These are phyloP conservation scores for Bretziella fagacearum DNA, from an alignment of 2,329 filamentous ascomycete genomes.

Conservation along the genomic window DNA sequence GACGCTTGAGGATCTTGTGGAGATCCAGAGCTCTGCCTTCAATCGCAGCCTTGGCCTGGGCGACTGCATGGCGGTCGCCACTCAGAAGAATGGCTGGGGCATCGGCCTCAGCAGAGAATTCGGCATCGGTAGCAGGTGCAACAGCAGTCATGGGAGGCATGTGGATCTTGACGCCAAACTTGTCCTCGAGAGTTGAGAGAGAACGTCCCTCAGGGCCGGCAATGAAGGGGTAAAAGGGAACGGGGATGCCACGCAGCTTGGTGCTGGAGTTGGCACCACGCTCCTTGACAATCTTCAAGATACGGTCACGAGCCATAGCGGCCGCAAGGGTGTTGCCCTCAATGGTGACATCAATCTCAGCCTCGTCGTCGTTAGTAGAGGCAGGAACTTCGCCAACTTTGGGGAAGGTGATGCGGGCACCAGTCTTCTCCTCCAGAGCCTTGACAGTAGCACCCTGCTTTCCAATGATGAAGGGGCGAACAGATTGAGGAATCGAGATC, in stretches of 20 bases:
- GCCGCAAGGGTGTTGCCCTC: constrained; percentile 85
- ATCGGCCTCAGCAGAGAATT: constrained; percentile 52
- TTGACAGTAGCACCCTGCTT: constrained; percentile 82
- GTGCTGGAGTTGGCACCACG: constrained; percentile 66
- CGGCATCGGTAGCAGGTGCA: constrained; percentile 50
- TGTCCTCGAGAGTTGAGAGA: constrained; percentile 54
- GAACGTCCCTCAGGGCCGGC: constrained; percentile 58
- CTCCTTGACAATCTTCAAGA: constrained; percentile 76
- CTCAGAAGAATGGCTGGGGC: constrained; percentile 65
- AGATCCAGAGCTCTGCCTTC: constrained; percentile 65
- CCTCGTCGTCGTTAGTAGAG: constrained; percentile 54
- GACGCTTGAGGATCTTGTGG: constrained; percentile 54
- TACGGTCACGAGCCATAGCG: constrained; percentile 65
- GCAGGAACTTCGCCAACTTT: constrained; percentile 50
- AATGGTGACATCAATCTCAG: constrained; percentile 67
- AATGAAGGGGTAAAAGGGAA: constrained; percentile 92
- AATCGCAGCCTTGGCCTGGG: constrained; percentile 62
- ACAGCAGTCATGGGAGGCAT: constrained; percentile 39
- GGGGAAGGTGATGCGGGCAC: constrained; percentile 78
- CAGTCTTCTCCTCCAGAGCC: constrained; percentile 72
- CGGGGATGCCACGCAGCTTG: constrained; percentile 66
- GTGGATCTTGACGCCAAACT: constrained; percentile 60
- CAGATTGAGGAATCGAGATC: constrained; percentile 34
- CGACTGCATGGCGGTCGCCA: constrained; percentile 69
- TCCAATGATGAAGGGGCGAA: constrained; percentile 82